Evolutionary conservation across 2,329 filamentous ascomycete species (phyloP).

Genomic region (Xylariaceae sp.): DNA sequence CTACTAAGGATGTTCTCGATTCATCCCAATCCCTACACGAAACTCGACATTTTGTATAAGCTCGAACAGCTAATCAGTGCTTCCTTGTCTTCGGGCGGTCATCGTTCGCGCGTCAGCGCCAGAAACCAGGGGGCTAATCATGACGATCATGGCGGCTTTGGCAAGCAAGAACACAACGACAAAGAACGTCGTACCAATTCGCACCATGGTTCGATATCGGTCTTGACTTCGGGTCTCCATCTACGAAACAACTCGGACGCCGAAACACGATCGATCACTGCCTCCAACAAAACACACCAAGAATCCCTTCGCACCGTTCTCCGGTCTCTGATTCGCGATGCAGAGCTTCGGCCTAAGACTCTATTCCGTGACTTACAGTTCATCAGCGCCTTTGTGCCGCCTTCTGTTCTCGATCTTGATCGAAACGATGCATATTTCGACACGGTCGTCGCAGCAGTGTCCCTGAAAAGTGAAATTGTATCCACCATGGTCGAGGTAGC

Average conservation of each 20-base stretch:
- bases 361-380: constrained; percentile 78
- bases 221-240: constrained; percentile 31
- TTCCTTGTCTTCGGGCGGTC: constrained; percentile 58
- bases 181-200: constrained; percentile 62
- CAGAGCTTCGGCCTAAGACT: constrained; percentile 68
- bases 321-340: constrained; percentile 60
- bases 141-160: constrained; percentile 31
- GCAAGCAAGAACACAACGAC: constrained; percentile 59
- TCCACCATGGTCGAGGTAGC: constrained; percentile 75
- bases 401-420: constrained; percentile 56
- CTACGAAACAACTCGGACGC: constrained; percentile 39
- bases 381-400: constrained; percentile 60
- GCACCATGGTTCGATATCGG: constrained; percentile 38
- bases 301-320: constrained; percentile 61
- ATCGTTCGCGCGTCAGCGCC: constrained; percentile 33
- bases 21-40: constrained; percentile 80
- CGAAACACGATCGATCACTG: constrained; percentile 45
- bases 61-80: constrained; percentile 76
- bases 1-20: constrained; percentile 82
- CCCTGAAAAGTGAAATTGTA: constrained; percentile 81
- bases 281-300: constrained; percentile 45
- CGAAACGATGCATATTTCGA: constrained; percentile 82
- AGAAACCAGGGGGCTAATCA: constrained; percentile 37
- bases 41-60: constrained; percentile 77
- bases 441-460: constrained; percentile 79